Conservation (phyloP, 2,329 filamentous ascomycete genomes). For the Botrytis galanthina region DNA sequence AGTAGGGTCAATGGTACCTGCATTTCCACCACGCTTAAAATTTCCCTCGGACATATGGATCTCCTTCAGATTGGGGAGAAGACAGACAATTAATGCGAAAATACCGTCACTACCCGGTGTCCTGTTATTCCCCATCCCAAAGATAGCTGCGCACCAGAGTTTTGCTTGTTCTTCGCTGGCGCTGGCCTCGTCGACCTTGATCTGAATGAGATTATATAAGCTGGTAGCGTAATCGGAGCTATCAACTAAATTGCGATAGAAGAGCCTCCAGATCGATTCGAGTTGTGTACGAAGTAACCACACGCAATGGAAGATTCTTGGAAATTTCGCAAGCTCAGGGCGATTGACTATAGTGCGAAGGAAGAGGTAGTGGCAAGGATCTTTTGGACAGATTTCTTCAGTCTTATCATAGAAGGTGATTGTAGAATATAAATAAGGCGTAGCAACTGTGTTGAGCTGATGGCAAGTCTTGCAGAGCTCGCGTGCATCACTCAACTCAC, state of each 20-base stretch:
- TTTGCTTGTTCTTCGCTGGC: background rate
- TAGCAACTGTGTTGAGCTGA: background rate
- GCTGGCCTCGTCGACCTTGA: background rate
- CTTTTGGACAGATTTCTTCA: background rate
- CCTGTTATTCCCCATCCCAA: background rate
- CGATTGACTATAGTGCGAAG: background rate
- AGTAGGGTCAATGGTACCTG: background rate
- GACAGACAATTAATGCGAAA: background rate
- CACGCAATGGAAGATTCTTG: background rate
- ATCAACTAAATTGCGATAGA: background rate
- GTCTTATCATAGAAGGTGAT: background rate
- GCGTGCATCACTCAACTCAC: slow-evolving; percentile 45
- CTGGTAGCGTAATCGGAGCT: background rate
- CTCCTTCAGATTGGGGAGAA: slow-evolving; percentile 2
- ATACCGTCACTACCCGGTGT: background rate
- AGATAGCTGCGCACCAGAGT: background rate
- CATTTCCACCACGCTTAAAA: background rate
- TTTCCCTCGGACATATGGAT: background rate
- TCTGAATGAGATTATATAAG: background rate
- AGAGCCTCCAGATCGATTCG: no score
- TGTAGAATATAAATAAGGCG: background rate
- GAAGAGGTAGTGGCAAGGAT: background rate
- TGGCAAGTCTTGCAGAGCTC: slow-evolving; percentile 40
- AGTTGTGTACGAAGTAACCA: background rate
- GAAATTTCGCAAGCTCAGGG: slow-evolving; percentile 9